Conservation (phyloP, 2,329 filamentous ascomycete species). For the Torrubiella hemipterigena region DNA sequence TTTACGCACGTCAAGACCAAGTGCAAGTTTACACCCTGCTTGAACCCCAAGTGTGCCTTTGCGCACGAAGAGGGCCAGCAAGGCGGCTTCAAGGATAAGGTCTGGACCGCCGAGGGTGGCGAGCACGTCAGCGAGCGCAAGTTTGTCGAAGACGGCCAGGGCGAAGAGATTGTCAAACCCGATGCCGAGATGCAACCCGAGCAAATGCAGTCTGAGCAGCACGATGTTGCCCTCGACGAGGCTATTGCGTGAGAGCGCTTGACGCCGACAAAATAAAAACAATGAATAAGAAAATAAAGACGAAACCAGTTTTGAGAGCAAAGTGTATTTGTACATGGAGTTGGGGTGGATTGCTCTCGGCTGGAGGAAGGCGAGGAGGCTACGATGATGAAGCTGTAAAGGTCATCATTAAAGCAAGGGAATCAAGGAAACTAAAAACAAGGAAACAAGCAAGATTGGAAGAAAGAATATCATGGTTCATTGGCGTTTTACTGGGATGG, state of each 20-base stretch:
- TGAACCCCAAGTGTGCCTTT: conserved; percentile 78
- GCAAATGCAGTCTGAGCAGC: conserved; percentile 26
- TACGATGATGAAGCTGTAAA: no score
- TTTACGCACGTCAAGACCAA: conserved; percentile 77
- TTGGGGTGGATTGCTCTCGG: no score
- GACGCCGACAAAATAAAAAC: conserved; percentile 7
- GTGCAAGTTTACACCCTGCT: conserved; percentile 86
- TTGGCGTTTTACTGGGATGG: no score
- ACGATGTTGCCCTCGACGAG: conserved; percentile 24
- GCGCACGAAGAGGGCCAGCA: conserved; percentile 88
- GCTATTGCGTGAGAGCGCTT: conserved; percentile 19
- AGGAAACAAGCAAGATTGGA: no score
- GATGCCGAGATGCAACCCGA: conserved; percentile 22
- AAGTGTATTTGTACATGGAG: no score
- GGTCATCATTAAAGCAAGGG: no score
- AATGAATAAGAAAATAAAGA: conserved; percentile 5
- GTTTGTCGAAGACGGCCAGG: conserved; percentile 61
- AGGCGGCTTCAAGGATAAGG: conserved; percentile 75
- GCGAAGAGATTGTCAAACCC: conserved; percentile 64
- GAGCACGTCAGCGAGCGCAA: conserved; percentile 78
- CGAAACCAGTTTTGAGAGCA: no score
- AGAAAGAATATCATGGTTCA: no score
- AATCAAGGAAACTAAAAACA: no score
- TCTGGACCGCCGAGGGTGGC: conserved; percentile 59
- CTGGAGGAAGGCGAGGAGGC: no score